Conservation (phyloP, 805 yeast species). For the Starmera amethionina region DNA sequence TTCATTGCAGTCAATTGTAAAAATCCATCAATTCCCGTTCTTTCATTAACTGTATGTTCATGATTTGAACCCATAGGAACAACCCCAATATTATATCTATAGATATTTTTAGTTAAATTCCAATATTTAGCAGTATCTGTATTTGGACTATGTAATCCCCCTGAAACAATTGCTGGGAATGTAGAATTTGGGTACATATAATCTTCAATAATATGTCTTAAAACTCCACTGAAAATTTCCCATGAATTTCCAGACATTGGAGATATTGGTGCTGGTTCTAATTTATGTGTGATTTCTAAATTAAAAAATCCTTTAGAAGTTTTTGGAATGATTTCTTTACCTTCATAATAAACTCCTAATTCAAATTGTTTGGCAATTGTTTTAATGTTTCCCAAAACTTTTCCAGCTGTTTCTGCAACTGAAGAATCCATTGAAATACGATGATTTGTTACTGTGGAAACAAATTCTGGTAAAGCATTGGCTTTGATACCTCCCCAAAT, state of each 20-base stretch:
- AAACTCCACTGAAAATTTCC: slow-evolving; percentile 51
- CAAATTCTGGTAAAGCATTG: slow-evolving; percentile 63
- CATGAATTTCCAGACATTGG: slow-evolving; percentile 39
- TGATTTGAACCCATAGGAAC: slow-evolving; percentile 25
- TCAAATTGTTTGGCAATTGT: slow-evolving; percentile 12
- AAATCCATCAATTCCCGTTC: slow-evolving; percentile 38
- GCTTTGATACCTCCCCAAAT: slow-evolving; percentile 66
- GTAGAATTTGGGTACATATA: slow-evolving; percentile 26
- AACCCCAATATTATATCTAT: slow-evolving; percentile 44
- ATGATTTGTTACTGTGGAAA: slow-evolving; percentile 44
- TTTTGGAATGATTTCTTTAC: slow-evolving; percentile 2
- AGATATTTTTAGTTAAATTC: slow-evolving; percentile 51
- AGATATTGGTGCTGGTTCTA: slow-evolving; percentile 46
- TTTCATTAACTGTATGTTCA: slow-evolving; percentile 54
- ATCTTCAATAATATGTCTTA: slow-evolving; percentile 54
- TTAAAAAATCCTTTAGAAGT: slow-evolving; percentile 32
- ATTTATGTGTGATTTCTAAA: slow-evolving; percentile 17
- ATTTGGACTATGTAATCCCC: slow-evolving; percentile 56
- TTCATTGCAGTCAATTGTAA: slow-evolving; percentile 40
- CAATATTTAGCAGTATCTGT: slow-evolving; percentile 65
- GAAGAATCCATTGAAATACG: slow-evolving; percentile 52
- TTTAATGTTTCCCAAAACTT: slow-evolving; percentile 7
- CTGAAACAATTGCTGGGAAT: slow-evolving; percentile 36
- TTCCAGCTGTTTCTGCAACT: slow-evolving; percentile 25
- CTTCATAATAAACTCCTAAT: slow-evolving; percentile 11